Percentiles rank a stretch among this genome's conserved stretches.
Evolutionary conservation across 2,329 filamentous ascomycete genomes (phyloP).

Genomic region (Nannizziopsis barbatae): DNA sequence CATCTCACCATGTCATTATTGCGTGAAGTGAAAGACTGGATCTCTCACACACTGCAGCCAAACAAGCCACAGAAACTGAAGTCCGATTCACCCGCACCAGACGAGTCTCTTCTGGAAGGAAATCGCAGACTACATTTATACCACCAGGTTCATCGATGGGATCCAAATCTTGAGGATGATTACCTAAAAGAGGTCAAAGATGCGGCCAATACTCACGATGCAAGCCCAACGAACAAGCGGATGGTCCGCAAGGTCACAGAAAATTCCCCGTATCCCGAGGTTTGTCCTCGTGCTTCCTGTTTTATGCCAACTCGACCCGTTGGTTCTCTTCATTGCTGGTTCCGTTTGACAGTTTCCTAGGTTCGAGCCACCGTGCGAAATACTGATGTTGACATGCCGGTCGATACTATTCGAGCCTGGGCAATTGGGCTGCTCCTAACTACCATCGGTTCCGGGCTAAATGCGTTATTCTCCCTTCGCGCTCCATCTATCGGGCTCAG

Average conservation of each 20-base stretch:
- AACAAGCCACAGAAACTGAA: neutral
- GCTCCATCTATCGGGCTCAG: constrained; percentile 50
- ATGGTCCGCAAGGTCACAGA: constrained; percentile 49
- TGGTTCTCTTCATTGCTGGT: no score
- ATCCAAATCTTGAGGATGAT: constrained; percentile 55
- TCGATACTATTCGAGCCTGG: constrained; percentile 56
- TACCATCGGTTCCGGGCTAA: constrained; percentile 51
- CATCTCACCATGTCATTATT: constrained; percentile 4
- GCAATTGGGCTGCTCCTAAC: constrained; percentile 50
- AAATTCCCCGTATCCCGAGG: constrained; percentile 57
- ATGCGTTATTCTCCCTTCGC: constrained; percentile 48
- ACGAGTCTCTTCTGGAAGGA: constrained; percentile 7
- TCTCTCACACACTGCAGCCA: neutral
- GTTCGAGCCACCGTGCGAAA: constrained; percentile 52
- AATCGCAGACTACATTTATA: constrained; percentile 9
- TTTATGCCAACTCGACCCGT: no score
- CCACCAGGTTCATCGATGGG: constrained; percentile 43
- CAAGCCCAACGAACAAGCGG: constrained; percentile 5
- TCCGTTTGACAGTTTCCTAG: constrained; percentile 13
- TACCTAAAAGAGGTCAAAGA: constrained; percentile 51
- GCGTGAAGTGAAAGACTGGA: constrained; percentile 1
- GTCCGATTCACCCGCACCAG: neutral
- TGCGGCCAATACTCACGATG: constrained; percentile 25
- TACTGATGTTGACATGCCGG: constrained; percentile 53
- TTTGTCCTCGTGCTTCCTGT: constrained; percentile 25